Base-by-base conservation (phyloP, 495 filamentous ascomycete species). In the Chaetomium tenue region DNA sequence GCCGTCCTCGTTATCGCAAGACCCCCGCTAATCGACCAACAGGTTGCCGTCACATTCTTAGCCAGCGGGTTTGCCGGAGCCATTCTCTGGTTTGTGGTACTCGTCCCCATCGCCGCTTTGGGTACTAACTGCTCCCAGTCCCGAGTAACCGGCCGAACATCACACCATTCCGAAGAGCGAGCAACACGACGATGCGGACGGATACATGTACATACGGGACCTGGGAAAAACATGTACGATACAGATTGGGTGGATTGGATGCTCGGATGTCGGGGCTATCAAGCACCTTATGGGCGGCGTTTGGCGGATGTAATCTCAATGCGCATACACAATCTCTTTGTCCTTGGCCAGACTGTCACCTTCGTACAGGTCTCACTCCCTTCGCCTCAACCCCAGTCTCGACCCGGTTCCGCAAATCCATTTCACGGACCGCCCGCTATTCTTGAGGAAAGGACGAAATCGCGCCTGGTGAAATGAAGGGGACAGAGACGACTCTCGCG, bases 1-100 rank as follows among this genome's bases (percentile, higher is more conserved):
- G 6, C 52, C 40, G 23, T 15, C 61, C 13, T 40, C 20, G 1
- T 6, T 8, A 20, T 51, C 3, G 25, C 26, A 37, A 18, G 7
- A 0, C 11, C 25, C 6, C 4, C 23, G 58, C 72, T 74, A 48
- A 74, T 55, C 51, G 11, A 68, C 54, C 18, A 18, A 6, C 68
- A 91, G 89, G 83, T 83, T 62, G 88, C 87, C 65, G 86, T 91
- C 59, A 84, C 88, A 26, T 89, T 92, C 81, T 81, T 92, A 69
- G 82, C 87, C 72, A 89, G 84, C 81, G 86, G 84, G 70, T 88
- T 87, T 81, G 83, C 83, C 77, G 89, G 91, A 77, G 60, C 54
- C 30, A 47, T 73, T 22, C 65, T 74, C 40, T 64, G 68, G 72
- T 73, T 8, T 16, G 44, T 47, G 18, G 67, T 55, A 13, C 39